Base-by-base conservation (phyloP, 2,329 filamentous ascomycete species). In the Paracoccidioides brasiliensis region DNA sequence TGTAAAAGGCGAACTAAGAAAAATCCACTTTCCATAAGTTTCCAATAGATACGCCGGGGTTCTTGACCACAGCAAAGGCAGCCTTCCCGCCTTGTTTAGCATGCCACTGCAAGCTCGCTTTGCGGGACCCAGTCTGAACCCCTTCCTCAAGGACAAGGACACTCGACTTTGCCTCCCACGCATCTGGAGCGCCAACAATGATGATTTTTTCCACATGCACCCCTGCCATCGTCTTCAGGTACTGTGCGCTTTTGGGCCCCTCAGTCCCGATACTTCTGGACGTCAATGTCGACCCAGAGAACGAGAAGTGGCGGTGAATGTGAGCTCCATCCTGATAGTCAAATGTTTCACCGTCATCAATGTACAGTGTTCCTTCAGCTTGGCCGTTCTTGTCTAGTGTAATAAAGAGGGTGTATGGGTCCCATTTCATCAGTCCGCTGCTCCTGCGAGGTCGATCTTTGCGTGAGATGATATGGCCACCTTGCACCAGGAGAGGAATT, bases 311-410 rank as follows among this genome's bases (percentile, higher is more conserved):
- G 57, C 90, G 87, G 73, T 95, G 85, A 63, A 97, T 90, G 71
- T 86, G 95, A 59, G 89, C 89, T 9, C 90, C 91, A 60, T 83
- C 76, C 69, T 94, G 77, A 67, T 88, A 90, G 55, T 95, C 89
- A 62, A 90, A 98, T 0, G 86, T 87, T 71, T 97, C 90, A 50
- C 93, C 93, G 62, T 98, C 93, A 66, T 98, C 93, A 35, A 89
- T 77, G 66, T 98, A 98, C 6, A 98, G 75, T 51, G 86, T 84
- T 33, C 93, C 93, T 50, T 85, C 80, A 0, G 91, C 89, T 63
- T 84, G 81, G 54, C 85, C 83, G 37, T 80, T 76, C 61, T 82
- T 80, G 62, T 81, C 76, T 14, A 94, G 76, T 0, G 81, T 80
- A 2, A 97, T 77, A 2, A 98, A 84, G 1, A 98, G 80, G 0